A percentile compares a stretch with the other conserved stretches of the same genome.
Evolutionary conservation across 805 yeast species (phyloP).

Genomic region (Kazachstania kunashirensis): DNA sequence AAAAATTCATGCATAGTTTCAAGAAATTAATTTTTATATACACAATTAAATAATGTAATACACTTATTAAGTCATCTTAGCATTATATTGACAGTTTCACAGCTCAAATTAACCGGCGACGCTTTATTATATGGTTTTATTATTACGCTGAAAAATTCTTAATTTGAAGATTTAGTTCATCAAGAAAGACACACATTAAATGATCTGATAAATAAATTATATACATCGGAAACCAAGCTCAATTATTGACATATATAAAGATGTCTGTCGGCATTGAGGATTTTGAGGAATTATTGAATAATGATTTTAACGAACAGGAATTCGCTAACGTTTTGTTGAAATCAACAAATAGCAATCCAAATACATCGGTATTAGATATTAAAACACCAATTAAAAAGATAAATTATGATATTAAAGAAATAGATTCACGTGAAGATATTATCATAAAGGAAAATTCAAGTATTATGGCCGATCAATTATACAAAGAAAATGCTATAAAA

Average conservation of each 20-base stretch:
- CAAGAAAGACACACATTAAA: too few species aligned
- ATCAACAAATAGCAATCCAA: constrained; percentile 15
- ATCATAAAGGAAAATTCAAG: constrained; percentile 18
- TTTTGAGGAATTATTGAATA: constrained; percentile 19
- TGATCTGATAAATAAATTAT: too few species aligned
- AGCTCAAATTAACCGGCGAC: too few species aligned
- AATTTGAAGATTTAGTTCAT: too few species aligned
- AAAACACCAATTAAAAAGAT: constrained; percentile 26
- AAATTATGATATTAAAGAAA: constrained; percentile 21
- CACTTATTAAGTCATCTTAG: too few species aligned
- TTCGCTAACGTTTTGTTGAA: constrained; percentile 21
- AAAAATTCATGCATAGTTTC: too few species aligned
- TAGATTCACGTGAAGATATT: constrained; percentile 17
- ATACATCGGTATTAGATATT: constrained; percentile 17
- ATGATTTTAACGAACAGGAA: constrained; percentile 13
- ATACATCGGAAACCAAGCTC: too few species aligned
- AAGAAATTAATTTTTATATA: too few species aligned
- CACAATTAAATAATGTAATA: too few species aligned
- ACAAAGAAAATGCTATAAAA: constrained; percentile 12
- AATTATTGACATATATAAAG: background rate
- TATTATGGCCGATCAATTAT: constrained; percentile 17
- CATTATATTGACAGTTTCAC: too few species aligned
- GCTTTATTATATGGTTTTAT: too few species aligned
- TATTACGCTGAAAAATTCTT: too few species aligned
- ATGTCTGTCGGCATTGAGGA: constrained; percentile 15